Base-by-base conservation (phyloP, 129 eudicot species). In the Centrapalus pauciflorus region DNA sequence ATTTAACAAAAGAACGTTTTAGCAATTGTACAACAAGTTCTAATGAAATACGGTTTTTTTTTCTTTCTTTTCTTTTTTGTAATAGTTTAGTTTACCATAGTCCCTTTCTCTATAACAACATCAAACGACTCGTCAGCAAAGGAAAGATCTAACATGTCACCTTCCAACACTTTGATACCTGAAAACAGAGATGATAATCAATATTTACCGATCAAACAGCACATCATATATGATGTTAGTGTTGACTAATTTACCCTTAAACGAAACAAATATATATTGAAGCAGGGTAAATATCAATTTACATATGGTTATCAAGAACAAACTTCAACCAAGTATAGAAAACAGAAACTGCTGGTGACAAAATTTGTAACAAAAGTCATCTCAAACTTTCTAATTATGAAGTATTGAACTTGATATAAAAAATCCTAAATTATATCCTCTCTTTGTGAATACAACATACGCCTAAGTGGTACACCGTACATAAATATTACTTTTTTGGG, bases 101-200 rank as follows among this genome's bases (percentile, higher is more conserved):
- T 88, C 78, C 98, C 98, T 80, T 93, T 93, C 83, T 93, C 98
- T 49, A 93, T 77, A 75, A 93, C 96, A 45, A 88, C 96, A 80
- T 88, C 98, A 69, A 93, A 93, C 2, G 84, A 73, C 38, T 85
- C 96, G 46, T 88, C 80, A 11, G 72, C 65, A 76, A 93, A 93
- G 28, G 96, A 89, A 50, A 93, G 87, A 75, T 88, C 86, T 69
- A 93, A 76, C 98, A 93, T 93, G 74, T 93, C 92, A 12, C 88
- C 96, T 73, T 85, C 87, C 78, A 85, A 58, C 48, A 84, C 96
- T 66, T 80, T 93, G 40, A 93, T 80, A 70, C 71, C 98, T 93
- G 87, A 50, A 55, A 46, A 66, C 73, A 75, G 11, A 61, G 24
- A 38, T 57, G 27, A 58, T 34, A 60, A 14, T 32, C 72, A 58